Evolutionary conservation across 192 early-diverging fungal genomes (phyloP), one percentile per base, ranked within the genome.

Genomic region (Spinellus fusiger): DNA sequence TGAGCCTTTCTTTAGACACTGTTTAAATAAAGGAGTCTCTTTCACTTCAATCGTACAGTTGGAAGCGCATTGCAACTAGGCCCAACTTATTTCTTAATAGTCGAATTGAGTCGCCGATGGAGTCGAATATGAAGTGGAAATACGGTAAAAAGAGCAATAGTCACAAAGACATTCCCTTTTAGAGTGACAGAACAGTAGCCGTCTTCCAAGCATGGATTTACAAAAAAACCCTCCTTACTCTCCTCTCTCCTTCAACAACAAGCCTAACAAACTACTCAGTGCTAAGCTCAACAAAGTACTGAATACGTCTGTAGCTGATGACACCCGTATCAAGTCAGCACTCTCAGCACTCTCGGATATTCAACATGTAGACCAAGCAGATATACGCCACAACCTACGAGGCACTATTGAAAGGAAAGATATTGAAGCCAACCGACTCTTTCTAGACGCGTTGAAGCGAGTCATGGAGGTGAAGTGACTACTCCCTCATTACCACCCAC

Each of bases 381-480:
- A 67, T 23, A 26, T 67, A 33, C 69, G 80, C 53, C 70, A 81
- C n/a, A 83, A 78, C 63, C 69, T 87, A 34, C 62, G 79, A 23
- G 79, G 77, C 13, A 80, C 87, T 27, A 77, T 86, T 56, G 86
- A 86, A 65, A 65, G 76, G 48, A 65, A 77, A 54, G 77, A 73
- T 26, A 79, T 79, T 26, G 64, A 69, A 26, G 72, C 73, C 33
- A 85, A 84, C 59, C 59, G 72, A 62, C 67, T 75, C 54, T 81
- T 86, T 56, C 53, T 88, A 33, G 46, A 58, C 10, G 75, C 82
- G 6, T 82, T 88, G 54, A 78, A 79, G 16, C 74, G 73, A 59
- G 75, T 88, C 46, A 69, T 75, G 26, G 66, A 72, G 52, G 74
- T 78, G 66, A 54, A 35, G 16, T 29, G 20, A 49, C 22, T 37